phyloP scores from a whole-genome alignment of 2,329 filamentous ascomycete species.

The Phaeosphaeriaceae sp. region DNA sequence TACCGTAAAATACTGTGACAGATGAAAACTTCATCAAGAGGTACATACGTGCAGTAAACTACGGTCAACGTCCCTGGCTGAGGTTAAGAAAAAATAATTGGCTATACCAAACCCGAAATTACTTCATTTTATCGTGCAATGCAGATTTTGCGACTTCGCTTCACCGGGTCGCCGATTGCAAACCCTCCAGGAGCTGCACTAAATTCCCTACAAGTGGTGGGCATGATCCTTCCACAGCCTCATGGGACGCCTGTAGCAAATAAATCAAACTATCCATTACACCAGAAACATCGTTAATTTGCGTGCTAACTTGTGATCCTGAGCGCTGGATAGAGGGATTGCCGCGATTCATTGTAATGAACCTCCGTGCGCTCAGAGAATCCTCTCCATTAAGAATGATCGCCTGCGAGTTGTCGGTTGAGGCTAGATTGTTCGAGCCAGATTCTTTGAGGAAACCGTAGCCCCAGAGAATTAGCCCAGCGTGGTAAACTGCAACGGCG shows the following conservation, averaged over 20 bases:
- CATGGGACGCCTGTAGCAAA: slow-evolving; percentile 62
- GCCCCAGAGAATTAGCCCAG: slow-evolving; percentile 71
- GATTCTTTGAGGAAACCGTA: slow-evolving; percentile 63
- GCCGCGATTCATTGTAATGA: slow-evolving; percentile 63
- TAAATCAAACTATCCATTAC: slow-evolving; percentile 66
- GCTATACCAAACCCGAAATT: no score
- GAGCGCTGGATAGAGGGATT: slow-evolving; percentile 55
- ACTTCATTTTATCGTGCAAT: no score
- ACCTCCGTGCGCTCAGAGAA: slow-evolving; percentile 61
- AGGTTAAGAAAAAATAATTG: no score
- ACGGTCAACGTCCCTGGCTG: no score
- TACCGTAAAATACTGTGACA: no score
- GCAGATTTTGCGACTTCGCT: no score
- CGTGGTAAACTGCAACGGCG: slow-evolving; percentile 73
- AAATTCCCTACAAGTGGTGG: slow-evolving; percentile 73
- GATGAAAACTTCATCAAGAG: no score
- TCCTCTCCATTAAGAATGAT: slow-evolving; percentile 64
- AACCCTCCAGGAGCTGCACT: slow-evolving; percentile 66
- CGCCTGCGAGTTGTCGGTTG: slow-evolving; percentile 17
- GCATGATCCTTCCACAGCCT: slow-evolving; percentile 32
- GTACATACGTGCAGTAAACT: no score
- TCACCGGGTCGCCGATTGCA: slow-evolving; percentile 58
- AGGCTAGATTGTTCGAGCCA: slow-evolving; percentile 39
- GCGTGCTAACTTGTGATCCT: slow-evolving; percentile 26
- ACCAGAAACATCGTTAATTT: slow-evolving; percentile 62